Conservation (phyloP, 2,329 filamentous ascomycete species). For the Alternaria infectoria region DNA sequence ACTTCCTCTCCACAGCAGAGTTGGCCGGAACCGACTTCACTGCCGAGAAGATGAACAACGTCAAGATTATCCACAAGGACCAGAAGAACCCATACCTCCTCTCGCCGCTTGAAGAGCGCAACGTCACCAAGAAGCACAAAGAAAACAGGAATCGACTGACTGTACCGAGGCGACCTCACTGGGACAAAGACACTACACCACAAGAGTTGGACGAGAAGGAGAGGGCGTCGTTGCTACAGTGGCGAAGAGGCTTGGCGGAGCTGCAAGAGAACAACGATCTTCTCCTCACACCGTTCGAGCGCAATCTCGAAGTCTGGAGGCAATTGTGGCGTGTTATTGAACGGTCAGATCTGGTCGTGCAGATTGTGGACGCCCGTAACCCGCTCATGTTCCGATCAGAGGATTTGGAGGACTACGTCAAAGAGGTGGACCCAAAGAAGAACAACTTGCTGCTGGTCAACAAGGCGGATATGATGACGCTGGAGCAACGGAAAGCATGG, state of each 20-base stretch:
- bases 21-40: slow-evolving; percentile 98
- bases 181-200: slow-evolving; percentile 85
- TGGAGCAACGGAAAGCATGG: slow-evolving; percentile 81
- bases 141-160: slow-evolving; percentile 80
- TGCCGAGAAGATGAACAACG: slow-evolving; percentile 97
- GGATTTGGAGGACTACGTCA: slow-evolving; percentile 92
- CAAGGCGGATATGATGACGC: slow-evolving; percentile 99
- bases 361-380: slow-evolving; percentile 97
- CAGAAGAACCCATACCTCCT: slow-evolving; percentile 95
- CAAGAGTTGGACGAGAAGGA: slow-evolving; percentile 81
- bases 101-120: slow-evolving; percentile 81
- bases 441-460: slow-evolving; percentile 93
- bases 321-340: slow-evolving; percentile 98
- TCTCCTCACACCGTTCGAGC: slow-evolving; percentile 96
- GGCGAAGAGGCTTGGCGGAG: slow-evolving; percentile 89
- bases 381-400: slow-evolving; percentile 92
- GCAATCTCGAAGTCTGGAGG: slow-evolving; percentile 96
- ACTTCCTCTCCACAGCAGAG: slow-evolving; percentile 94
- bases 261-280: slow-evolving; percentile 92
- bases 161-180: slow-evolving; percentile 86
- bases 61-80: slow-evolving; percentile 97
- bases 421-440: slow-evolving; percentile 87
- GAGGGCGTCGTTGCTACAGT: slow-evolving; percentile 80
- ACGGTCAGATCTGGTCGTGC: slow-evolving; percentile 90
- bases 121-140: slow-evolving; percentile 79